Conservation (phyloP, 169 alveolate species). For the Theileria annulata region DNA sequence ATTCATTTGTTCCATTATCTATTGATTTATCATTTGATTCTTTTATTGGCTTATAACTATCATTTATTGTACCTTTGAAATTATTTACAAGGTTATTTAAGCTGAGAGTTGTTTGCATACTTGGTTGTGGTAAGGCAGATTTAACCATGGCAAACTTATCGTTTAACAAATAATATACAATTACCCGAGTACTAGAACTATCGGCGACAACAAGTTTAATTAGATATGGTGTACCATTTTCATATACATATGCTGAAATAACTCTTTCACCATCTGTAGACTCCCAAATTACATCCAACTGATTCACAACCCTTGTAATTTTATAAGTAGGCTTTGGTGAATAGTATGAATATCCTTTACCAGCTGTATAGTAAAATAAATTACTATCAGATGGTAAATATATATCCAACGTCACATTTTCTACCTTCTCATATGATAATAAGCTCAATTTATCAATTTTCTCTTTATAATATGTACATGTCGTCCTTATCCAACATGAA, state of each 20-base stretch:
- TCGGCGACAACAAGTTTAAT: background rate
- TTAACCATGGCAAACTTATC: background rate
- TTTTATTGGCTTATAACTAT: too few relatives aligned
- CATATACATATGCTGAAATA: background rate
- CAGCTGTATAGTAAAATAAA: background rate
- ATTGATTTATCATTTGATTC: too few relatives aligned
- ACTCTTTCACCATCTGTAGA: background rate
- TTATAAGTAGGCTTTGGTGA: background rate
- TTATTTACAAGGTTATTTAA: too few relatives aligned
- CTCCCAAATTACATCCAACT: background rate
- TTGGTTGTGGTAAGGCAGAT: background rate
- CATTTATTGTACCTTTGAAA: too few relatives aligned
- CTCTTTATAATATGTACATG: background rate
- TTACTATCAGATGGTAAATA: background rate
- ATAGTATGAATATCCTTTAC: background rate
- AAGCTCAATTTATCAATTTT: background rate
- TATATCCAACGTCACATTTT: background rate
- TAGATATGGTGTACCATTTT: background rate
- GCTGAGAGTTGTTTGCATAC: background rate
- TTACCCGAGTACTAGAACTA: background rate
- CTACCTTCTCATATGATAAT: background rate
- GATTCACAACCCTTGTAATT: background rate
- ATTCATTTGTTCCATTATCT: background rate
- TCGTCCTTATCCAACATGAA: background rate
- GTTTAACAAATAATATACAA: too few relatives aligned